Conservation (phyloP, 192 early-diverging fungal genomes). For the Podila verticillata region DNA sequence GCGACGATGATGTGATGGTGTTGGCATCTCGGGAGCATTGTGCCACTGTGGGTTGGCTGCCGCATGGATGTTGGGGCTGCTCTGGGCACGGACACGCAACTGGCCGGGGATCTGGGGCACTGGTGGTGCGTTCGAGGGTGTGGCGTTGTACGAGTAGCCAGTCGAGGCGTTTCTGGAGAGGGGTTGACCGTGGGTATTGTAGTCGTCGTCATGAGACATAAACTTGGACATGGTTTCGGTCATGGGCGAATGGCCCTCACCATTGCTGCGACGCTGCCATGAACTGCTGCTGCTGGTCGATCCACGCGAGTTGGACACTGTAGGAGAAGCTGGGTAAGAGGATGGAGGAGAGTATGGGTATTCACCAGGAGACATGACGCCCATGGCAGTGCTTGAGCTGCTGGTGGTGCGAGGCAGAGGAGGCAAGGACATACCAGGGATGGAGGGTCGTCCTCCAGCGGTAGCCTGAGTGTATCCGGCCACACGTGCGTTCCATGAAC, state of each 20-base stretch:
- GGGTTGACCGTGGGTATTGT: constrained; percentile 42
- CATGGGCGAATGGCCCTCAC: constrained; percentile 58
- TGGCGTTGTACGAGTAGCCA: constrained; percentile 43
- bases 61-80: constrained; percentile 66
- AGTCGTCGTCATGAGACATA: constrained; percentile 56
- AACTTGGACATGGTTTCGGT: constrained; percentile 63
- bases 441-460: constrained; percentile 31
- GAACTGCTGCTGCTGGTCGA: constrained; percentile 50
- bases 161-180: constrained; percentile 49
- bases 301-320: constrained; percentile 55
- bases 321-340: constrained; percentile 66
- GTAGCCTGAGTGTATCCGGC: constrained; percentile 31
- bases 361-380: constrained; percentile 45
- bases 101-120: constrained; percentile 52
- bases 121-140: constrained; percentile 24
- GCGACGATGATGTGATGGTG: constrained; percentile 30
- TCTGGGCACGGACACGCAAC: constrained; percentile 62
- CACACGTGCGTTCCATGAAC: constrained; percentile 38
- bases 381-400: constrained; percentile 43
- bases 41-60: constrained; percentile 50
- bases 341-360: constrained; percentile 64
- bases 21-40: constrained; percentile 43
- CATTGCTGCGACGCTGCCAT: constrained; percentile 56
- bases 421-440: constrained; percentile 49
- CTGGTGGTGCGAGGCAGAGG: constrained; percentile 45